phyloP scores from a whole-genome alignment of 306 rosid species.

The Biancaea sappan region DNA sequence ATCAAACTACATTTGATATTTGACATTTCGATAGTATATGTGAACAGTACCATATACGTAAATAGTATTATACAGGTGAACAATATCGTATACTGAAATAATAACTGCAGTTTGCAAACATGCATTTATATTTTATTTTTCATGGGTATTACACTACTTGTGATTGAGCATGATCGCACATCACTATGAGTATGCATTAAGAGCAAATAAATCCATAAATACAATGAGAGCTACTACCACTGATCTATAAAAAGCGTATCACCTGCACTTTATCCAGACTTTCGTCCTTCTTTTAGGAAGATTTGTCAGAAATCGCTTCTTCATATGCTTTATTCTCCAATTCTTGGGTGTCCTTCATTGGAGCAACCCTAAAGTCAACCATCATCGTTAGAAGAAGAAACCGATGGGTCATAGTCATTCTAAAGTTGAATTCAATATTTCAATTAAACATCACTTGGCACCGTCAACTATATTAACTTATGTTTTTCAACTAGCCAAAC shows the following conservation, averaged over 20 bases:
- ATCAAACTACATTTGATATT: too few relatives aligned
- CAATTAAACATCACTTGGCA: neutral
- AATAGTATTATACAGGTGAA: too few relatives aligned
- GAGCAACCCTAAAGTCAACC: conserved; percentile 43
- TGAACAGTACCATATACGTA: too few relatives aligned
- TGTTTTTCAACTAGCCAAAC: conserved; percentile 3
- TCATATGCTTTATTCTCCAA: conserved; percentile 46
- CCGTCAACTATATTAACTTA: neutral
- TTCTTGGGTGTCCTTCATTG: conserved; percentile 69
- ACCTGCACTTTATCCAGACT: conserved; percentile 74
- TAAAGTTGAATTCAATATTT: neutral
- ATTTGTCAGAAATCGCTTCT: conserved; percentile 53
- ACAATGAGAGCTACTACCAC: neutral
- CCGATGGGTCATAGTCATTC: neutral
- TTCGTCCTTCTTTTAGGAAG: conserved; percentile 53
- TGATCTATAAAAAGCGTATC: conserved; percentile 19
- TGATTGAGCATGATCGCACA: neutral
- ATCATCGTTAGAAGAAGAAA: neutral
- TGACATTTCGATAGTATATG: too few relatives aligned
- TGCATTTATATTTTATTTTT: too few relatives aligned
- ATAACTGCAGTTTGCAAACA: too few relatives aligned
- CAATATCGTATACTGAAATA: too few relatives aligned
- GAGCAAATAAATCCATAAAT: conserved; percentile 22
- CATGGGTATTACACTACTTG: too few relatives aligned
- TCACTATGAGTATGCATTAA: neutral